These are phyloP conservation scores for Lunasporangiospora selenospora DNA, from an alignment of 192 early-diverging fungal species.

Conservation along the genomic window DNA sequence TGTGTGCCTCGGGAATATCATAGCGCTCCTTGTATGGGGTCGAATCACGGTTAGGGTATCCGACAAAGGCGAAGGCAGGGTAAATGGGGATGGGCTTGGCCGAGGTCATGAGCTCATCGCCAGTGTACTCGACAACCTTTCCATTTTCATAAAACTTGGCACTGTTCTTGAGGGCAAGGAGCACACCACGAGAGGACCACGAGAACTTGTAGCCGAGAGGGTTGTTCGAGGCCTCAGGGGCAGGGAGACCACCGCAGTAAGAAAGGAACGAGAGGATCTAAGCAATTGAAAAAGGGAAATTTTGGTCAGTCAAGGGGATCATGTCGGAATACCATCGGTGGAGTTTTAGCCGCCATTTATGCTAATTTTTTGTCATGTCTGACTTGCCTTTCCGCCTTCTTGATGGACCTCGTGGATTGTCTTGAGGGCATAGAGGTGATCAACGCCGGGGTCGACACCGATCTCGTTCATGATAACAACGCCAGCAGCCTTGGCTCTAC, in stretches of 20 bases:
- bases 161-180: conserved; percentile 93
- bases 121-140: conserved; percentile 82
- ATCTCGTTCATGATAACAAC: conserved; percentile 98
- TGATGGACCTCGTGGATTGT: conserved; percentile 90
- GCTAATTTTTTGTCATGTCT: conserved; percentile 2
- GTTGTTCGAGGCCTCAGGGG: conserved; percentile 96
- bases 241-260: conserved; percentile 98
- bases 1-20: conserved; percentile 92
- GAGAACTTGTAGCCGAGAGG: conserved; percentile 99
- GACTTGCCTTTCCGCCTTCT: conserved; percentile 76
- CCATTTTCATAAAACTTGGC: conserved; percentile 93
- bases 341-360: not conserved
- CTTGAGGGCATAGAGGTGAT: conserved; percentile 92
- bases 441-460: conserved; percentile 97
- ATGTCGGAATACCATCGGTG: too few relatives aligned
- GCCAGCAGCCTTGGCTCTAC: conserved; percentile 84
- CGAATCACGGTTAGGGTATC: conserved; percentile 98
- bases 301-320: not conserved
- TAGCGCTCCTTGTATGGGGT: conserved; percentile 93
- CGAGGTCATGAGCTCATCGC: conserved; percentile 88
- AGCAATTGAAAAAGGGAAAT: conserved; percentile 7
- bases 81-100: conserved; percentile 90
- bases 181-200: conserved; percentile 98
- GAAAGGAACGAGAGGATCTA: conserved; percentile 85
- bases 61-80: conserved; percentile 95